These are phyloP conservation scores for Actinomucor elegans DNA, from an alignment of 371 early-diverging fungal species.

Conservation along the genomic window DNA sequence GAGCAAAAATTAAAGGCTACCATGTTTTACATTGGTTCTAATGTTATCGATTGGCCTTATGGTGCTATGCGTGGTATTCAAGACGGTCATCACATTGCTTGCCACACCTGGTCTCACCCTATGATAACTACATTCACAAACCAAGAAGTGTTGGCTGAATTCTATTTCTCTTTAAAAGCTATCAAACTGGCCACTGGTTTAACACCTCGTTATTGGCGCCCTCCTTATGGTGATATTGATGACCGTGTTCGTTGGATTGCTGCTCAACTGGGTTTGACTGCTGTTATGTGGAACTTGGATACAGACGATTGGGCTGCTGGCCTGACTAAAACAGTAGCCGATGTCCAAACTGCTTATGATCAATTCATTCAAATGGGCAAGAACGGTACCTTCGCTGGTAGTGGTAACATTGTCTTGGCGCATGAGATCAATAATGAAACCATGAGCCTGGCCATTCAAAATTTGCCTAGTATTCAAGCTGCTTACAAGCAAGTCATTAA, in stretches of 20 bases:
- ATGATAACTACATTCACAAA: conserved; percentile 53
- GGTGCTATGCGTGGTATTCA: conserved; percentile 52
- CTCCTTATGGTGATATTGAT: conserved; percentile 55
- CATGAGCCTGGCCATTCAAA: conserved; percentile 40
- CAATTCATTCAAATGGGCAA: conserved; percentile 40
- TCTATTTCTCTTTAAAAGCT: conserved; percentile 51
- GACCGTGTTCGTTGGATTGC: conserved; percentile 57
- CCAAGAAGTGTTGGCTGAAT: conserved; percentile 58
- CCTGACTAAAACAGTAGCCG: conserved; percentile 20
- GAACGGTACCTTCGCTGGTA: conserved; percentile 41
- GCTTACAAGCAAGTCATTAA: conserved; percentile 45
- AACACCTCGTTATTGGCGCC: conserved; percentile 59
- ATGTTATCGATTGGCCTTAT: conserved; percentile 48
- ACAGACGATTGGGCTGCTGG: conserved; percentile 50
- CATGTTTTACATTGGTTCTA: conserved; percentile 42
- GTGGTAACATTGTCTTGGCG: conserved; percentile 44
- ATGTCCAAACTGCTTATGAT: conserved; percentile 33
- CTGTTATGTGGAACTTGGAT: conserved; percentile 51
- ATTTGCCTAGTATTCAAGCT: conserved; percentile 35
- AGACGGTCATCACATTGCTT: conserved; percentile 54
- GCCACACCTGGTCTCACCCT: conserved; percentile 63
- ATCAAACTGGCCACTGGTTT: conserved; percentile 56
- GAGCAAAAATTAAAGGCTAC: conserved; percentile 25
- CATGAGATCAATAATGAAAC: conserved; percentile 56
- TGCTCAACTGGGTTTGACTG: conserved; percentile 44